Percentiles rank a stretch among this genome's conserved stretches.
phyloP scores from a whole-genome alignment of 371 early-diverging fungal species.

The Lichtheimia ornata region DNA sequence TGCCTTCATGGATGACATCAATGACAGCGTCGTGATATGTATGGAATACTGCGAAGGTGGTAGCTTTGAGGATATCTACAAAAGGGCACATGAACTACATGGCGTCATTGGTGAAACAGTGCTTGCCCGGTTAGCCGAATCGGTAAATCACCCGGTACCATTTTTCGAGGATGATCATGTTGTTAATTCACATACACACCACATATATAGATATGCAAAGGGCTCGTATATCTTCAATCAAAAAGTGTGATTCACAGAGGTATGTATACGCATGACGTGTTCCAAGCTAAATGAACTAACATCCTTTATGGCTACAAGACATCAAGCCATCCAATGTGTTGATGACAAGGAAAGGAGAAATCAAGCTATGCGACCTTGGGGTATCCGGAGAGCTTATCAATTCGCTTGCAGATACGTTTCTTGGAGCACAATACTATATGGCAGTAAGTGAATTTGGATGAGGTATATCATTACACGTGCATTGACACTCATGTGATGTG shows the following conservation, averaged over 20 bases:
- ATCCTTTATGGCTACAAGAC: slow-evolving; percentile 29
- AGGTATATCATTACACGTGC: slow-evolving; percentile 8
- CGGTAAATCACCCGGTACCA: slow-evolving; percentile 40
- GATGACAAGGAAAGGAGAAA: slow-evolving; percentile 79
- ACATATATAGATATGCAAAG: slow-evolving; percentile 59
- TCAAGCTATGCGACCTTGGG: slow-evolving; percentile 97
- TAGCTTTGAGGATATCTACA: slow-evolving; percentile 78
- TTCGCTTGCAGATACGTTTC: slow-evolving; percentile 92
- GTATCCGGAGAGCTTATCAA: slow-evolving; percentile 90
- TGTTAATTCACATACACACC: neutral
- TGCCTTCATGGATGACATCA: slow-evolving; percentile 85
- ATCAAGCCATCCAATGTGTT: slow-evolving; percentile 92
- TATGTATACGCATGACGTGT: slow-evolving; percentile 3
- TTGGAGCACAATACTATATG: slow-evolving; percentile 95
- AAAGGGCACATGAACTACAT: slow-evolving; percentile 56
- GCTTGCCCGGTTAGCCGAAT: slow-evolving; percentile 75
- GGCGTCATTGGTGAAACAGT: slow-evolving; percentile 75
- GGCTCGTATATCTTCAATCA: slow-evolving; percentile 73
- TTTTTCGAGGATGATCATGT: neutral
- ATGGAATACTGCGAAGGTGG: slow-evolving; percentile 94
- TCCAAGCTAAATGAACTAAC: neutral
- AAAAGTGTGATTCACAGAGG: slow-evolving; percentile 87
- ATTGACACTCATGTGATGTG: no score
- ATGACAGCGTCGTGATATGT: slow-evolving; percentile 82
- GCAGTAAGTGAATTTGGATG: slow-evolving; percentile 61